A percentile compares a stretch with the other conserved stretches of the same genome.
phyloP scores from a whole-genome alignment of 345 rosid genomes.

The Iberis pinnata region DNA sequence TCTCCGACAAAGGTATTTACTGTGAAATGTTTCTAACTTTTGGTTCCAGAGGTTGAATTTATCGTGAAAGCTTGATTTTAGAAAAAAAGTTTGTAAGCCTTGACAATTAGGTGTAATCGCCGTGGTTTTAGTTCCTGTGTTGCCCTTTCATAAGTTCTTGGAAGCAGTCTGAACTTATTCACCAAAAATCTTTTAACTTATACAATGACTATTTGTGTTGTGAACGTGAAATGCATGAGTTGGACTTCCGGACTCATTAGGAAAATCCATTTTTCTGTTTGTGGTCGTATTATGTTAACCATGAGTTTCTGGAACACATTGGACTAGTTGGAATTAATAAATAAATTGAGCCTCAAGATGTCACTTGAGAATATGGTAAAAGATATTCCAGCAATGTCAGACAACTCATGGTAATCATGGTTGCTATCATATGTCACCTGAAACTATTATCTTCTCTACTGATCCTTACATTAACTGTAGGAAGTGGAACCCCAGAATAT shows the following conservation, averaged over 20 bases:
- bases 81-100: too few relatives aligned
- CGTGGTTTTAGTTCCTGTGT: slow-evolving; percentile 2
- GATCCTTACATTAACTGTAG: slow-evolving; percentile 35
- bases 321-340: too few relatives aligned
- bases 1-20: slow-evolving; percentile 41
- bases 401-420: slow-evolving; percentile 66
- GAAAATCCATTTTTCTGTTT: too few relatives aligned
- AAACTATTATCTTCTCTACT: slow-evolving; percentile 4
- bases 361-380: slow-evolving; percentile 86
- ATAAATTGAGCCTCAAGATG: slow-evolving; percentile 64
- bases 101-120: too few relatives aligned
- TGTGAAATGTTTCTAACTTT: not conserved
- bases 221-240: too few relatives aligned
- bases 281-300: too few relatives aligned
- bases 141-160: slow-evolving; percentile 17
- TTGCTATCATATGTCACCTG: slow-evolving; percentile 4
- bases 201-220: too few relatives aligned
- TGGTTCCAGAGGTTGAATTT: not conserved
- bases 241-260: too few relatives aligned
- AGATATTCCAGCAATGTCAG: slow-evolving; percentile 77
- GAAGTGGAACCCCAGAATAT: slow-evolving; percentile 92
- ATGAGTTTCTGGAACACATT: too few relatives aligned
- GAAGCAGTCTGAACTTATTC: slow-evolving; percentile 1
- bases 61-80: not conserved
- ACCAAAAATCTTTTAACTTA: not conserved